Conservation (phyloP, 2,329 filamentous ascomycete species). For the Tolypocladium cylindrosporum region DNA sequence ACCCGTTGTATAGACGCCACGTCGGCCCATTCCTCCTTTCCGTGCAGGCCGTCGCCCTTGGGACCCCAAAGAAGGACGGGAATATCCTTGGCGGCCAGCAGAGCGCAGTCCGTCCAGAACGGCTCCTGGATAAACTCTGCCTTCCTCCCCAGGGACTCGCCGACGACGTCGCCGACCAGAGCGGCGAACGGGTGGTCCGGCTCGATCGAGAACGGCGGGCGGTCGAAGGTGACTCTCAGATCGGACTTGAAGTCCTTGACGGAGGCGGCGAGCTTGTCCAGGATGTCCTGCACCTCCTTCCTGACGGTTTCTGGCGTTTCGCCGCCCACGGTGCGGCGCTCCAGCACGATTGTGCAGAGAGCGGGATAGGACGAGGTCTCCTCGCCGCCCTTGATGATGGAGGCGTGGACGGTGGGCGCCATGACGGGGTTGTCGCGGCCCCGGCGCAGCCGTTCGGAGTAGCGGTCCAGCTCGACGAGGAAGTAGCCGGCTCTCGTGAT, state of each 20-base stretch:
- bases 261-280: constrained; percentile 20
- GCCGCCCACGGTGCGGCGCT: constrained; percentile 35
- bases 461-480: constrained; percentile 31
- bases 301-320: constrained; percentile 28
- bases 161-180: constrained; percentile 17
- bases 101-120: constrained; percentile 42
- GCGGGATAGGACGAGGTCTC: constrained; percentile 41
- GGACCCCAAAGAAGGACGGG: constrained; percentile 37
- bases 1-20: constrained; percentile 29
- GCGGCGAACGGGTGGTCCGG: constrained; percentile 29
- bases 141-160: constrained; percentile 13
- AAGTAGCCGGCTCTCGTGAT: constrained; percentile 38
- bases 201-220: constrained; percentile 30
- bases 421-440: constrained; percentile 18
- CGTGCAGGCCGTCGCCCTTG: constrained; percentile 36
- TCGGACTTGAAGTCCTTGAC: constrained; percentile 29
- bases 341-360: constrained; percentile 35
- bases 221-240: constrained; percentile 28
- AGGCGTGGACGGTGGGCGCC: constrained; percentile 34
- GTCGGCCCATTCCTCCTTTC: constrained; percentile 39
- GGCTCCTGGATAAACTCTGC: constrained; percentile 18
- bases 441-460: constrained; percentile 22
- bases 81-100: constrained; percentile 33
- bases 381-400: constrained; percentile 38
- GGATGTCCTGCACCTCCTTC: constrained; percentile 24